Conservation (phyloP, 371 early-diverging fungal genomes). For the Scutellospora calospora region DNA sequence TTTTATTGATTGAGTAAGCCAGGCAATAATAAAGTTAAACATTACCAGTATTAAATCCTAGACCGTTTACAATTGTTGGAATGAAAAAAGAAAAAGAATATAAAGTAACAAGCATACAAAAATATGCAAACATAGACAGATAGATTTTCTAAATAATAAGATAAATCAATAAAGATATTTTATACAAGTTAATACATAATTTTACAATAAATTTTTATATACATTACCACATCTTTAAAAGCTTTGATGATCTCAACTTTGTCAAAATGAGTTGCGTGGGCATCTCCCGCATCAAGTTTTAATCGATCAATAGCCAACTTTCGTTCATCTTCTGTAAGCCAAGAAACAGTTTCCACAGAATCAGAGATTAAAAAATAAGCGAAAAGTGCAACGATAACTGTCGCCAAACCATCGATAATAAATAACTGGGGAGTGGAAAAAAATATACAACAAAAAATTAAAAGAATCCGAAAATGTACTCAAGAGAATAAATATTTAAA, state of each 20-base stretch:
- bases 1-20: neutral
- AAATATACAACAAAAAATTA: constrained; percentile 57
- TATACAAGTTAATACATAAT: neutral
- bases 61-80: constrained; percentile 61
- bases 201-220: too few relatives aligned
- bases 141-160: constrained; percentile 48
- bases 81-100: constrained; percentile 63
- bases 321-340: constrained; percentile 61
- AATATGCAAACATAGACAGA: constrained; percentile 52
- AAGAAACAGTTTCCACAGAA: constrained; percentile 61
- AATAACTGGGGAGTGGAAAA: constrained; percentile 71
- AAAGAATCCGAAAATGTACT: constrained; percentile 41
- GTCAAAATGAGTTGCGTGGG: constrained; percentile 50
- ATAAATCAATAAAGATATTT: neutral
- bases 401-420: constrained; percentile 64
- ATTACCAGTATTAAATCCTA: constrained; percentile 47
- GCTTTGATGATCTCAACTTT: constrained; percentile 54
- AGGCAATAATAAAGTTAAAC: neutral
- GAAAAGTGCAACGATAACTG: constrained; percentile 54
- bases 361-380: constrained; percentile 64
- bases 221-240: constrained; percentile 51
- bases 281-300: constrained; percentile 52
- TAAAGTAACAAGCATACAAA: constrained; percentile 52
- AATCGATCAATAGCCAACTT: constrained; percentile 61
- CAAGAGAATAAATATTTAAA: too few relatives aligned